phyloP scores from a whole-genome alignment of 2,329 filamentous ascomycete genomes.

The Ophiostoma ips region DNA sequence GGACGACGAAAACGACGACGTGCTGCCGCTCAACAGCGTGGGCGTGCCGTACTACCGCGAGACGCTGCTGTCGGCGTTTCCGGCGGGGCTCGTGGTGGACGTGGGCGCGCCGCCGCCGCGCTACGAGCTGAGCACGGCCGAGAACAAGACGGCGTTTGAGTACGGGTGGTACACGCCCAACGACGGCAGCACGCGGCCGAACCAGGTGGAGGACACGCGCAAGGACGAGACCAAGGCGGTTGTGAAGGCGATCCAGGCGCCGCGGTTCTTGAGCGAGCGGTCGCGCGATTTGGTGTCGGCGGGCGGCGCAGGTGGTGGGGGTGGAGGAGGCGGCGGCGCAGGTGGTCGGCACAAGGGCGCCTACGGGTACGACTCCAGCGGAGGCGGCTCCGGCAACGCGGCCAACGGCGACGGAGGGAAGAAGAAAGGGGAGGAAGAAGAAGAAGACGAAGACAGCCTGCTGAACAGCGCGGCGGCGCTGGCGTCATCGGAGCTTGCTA shows the following conservation, averaged over 20 bases:
- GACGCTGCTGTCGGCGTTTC: constrained; percentile 76
- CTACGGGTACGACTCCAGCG: neutral
- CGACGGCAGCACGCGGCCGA: constrained; percentile 56
- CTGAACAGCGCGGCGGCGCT: constrained; percentile 27
- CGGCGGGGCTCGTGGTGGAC: constrained; percentile 67
- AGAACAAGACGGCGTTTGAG: constrained; percentile 55
- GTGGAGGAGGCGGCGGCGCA: too few relatives aligned
- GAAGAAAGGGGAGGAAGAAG: constrained; percentile 39
- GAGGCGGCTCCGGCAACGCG: constrained; percentile 12
- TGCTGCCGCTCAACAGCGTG: constrained; percentile 64
- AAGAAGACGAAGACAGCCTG: constrained; percentile 36
- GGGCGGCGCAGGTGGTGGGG: neutral
- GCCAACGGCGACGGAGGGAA: constrained; percentile 21
- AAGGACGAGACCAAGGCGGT: constrained; percentile 40
- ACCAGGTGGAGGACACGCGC: constrained; percentile 72
- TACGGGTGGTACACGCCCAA: constrained; percentile 70
- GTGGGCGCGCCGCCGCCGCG: constrained; percentile 69
- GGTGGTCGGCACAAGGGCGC: neutral
- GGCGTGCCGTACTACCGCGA: constrained; percentile 94
- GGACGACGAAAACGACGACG: constrained; percentile 14
- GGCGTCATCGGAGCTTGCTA: constrained; percentile 56
- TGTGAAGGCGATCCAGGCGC: constrained; percentile 50
- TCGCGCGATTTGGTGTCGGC: constrained; percentile 42
- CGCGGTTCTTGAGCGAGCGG: constrained; percentile 92
- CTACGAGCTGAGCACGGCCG: constrained; percentile 56